Conservation (phyloP, 2,329 filamentous ascomycete species). For the Verticillium albo-atrum region DNA sequence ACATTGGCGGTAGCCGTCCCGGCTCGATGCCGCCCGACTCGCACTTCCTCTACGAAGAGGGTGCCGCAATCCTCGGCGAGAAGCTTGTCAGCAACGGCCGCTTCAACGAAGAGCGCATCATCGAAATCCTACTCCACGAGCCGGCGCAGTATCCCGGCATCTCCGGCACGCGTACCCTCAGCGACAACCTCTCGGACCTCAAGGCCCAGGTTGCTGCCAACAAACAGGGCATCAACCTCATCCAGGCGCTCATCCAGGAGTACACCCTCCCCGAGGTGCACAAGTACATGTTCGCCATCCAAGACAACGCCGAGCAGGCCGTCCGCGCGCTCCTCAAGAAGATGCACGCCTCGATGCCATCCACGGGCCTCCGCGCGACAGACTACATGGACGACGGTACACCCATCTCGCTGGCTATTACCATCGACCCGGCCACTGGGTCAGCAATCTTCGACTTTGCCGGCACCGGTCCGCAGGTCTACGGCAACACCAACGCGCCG, state of each 20-base stretch:
- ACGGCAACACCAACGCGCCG: conserved; percentile 24
- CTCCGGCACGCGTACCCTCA: conserved; percentile 64
- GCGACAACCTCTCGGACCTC: conserved; percentile 72
- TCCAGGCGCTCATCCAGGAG: conserved; percentile 69
- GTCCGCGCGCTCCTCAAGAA: conserved; percentile 9
- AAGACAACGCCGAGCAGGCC: conserved; percentile 10
- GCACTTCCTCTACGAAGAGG: conserved; percentile 60
- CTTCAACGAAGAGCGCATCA: conserved; percentile 73
- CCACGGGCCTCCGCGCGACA: conserved; percentile 61
- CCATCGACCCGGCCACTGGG: conserved; percentile 58
- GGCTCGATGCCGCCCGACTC: conserved; percentile 80
- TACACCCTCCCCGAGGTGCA: conserved; percentile 69
- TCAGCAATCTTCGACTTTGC: conserved; percentile 57
- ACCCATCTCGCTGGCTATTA: conserved; percentile 20
- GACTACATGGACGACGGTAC: conserved; percentile 69
- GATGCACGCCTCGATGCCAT: conserved; percentile 57
- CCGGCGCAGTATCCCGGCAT: conserved; percentile 59
- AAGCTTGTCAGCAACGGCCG: conserved; percentile 72
- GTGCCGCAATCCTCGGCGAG: conserved; percentile 58
- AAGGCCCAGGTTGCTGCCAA: conserved; percentile 74
- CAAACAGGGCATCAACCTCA: conserved; percentile 71
- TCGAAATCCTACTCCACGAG: conserved; percentile 61
- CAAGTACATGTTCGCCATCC: conserved; percentile 13
- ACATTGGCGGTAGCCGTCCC: conserved; percentile 71
- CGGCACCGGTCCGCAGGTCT: conserved; percentile 48